These are phyloP conservation scores for Annulohypoxylon maeteangense DNA, from an alignment of 495 filamentous ascomycete genomes.

Conservation along the genomic window DNA sequence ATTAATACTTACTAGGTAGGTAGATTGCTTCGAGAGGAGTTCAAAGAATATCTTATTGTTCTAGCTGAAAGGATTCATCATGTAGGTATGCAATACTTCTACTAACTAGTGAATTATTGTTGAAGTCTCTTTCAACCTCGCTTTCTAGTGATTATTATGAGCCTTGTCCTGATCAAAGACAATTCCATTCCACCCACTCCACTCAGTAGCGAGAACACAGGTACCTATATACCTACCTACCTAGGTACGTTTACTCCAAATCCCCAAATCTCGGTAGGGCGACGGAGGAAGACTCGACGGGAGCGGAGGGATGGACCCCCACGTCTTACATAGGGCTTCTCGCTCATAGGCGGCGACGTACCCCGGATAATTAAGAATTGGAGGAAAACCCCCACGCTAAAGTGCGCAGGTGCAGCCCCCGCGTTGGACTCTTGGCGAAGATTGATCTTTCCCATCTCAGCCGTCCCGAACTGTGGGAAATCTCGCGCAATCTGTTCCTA, in stretches of 20 bases:
- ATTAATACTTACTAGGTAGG: too few relatives aligned
- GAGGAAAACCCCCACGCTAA: constrained; percentile 33
- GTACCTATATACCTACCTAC: too few relatives aligned
- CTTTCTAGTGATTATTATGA: too few relatives aligned
- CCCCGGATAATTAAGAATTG: constrained; percentile 37
- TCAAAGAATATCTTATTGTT: too few relatives aligned
- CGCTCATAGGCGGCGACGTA: constrained; percentile 15
- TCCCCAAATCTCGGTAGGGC: not conserved
- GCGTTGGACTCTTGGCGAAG: constrained; percentile 37
- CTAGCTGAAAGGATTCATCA: too few relatives aligned
- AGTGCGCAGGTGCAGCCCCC: constrained; percentile 27
- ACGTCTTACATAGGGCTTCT: constrained; percentile 18
- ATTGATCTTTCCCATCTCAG: constrained; percentile 35
- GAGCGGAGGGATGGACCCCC: constrained; percentile 1
- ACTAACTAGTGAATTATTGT: too few relatives aligned
- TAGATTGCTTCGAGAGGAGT: too few relatives aligned
- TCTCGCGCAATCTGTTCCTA: constrained; percentile 79
- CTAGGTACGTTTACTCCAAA: not conserved
- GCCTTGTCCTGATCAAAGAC: too few relatives aligned
- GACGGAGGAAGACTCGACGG: constrained; percentile 5
- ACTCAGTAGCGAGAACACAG: too few relatives aligned
- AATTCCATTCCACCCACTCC: too few relatives aligned
- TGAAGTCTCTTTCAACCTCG: too few relatives aligned
- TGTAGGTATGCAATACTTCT: too few relatives aligned
- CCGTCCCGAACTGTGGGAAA: constrained; percentile 70